These are phyloP conservation scores for Phyllachora maydis DNA, from an alignment of 2,329 filamentous ascomycete species.

Conservation along the genomic window DNA sequence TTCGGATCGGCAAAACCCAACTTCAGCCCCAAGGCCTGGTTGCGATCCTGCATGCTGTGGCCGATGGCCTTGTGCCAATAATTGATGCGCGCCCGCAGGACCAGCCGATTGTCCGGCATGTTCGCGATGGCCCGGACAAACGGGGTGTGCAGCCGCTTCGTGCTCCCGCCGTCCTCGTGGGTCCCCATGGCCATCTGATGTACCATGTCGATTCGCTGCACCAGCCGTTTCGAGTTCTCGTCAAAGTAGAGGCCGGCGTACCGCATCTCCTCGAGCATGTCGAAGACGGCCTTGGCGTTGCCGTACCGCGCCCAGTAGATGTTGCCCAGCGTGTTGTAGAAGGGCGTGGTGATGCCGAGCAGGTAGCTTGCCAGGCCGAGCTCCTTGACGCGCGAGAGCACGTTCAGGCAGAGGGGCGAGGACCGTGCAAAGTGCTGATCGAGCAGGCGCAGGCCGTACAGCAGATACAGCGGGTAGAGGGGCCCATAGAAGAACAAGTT, in stretches of 20 bases:
- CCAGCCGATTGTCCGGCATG: too few relatives aligned
- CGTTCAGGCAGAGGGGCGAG: slow-evolving; percentile 35
- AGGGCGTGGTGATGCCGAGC: slow-evolving; percentile 45
- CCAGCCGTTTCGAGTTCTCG: slow-evolving; percentile 20
- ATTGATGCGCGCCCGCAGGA: too few relatives aligned
- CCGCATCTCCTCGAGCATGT: slow-evolving; percentile 44
- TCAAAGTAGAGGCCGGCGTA: slow-evolving; percentile 38
- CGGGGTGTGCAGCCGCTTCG: too few relatives aligned
- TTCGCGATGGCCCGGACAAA: too few relatives aligned
- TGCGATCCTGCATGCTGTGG: slow-evolving; percentile 11
- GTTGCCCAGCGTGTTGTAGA: slow-evolving; percentile 47
- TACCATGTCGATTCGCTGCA: too few relatives aligned
- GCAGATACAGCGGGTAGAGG: slow-evolving; percentile 41
- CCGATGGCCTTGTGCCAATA: too few relatives aligned
- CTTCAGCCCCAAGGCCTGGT: too few relatives aligned
- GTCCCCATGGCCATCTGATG: too few relatives aligned
- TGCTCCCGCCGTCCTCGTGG: too few relatives aligned
- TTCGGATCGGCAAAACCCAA: too few relatives aligned
- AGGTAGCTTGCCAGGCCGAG: slow-evolving; percentile 51
- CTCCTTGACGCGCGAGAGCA: slow-evolving; percentile 47
- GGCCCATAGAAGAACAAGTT: slow-evolving; percentile 38
- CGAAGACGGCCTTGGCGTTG: slow-evolving; percentile 31
- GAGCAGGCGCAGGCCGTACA: slow-evolving; percentile 33
- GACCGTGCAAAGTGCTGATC: slow-evolving; percentile 32
- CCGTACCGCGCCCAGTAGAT: slow-evolving; percentile 40